Evolutionary conservation across 2,329 filamentous ascomycete species (phyloP), one percentile per base, ranked within the genome.

Genomic region (Epichloe coenophiala): DNA sequence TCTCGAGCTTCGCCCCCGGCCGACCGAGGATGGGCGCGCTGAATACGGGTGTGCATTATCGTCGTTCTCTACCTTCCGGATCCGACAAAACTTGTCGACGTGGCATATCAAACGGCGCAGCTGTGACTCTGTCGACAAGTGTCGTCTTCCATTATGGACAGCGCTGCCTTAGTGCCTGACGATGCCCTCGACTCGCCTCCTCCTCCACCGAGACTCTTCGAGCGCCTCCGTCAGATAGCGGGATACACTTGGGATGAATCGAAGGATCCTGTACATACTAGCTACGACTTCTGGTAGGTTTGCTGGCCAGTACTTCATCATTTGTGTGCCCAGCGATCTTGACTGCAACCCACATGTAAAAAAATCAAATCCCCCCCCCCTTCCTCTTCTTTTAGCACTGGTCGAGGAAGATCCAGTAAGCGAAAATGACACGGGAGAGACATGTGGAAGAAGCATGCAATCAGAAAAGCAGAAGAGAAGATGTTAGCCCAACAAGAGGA

Each of bases 271-370:
- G 71, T 76, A 51, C 80, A 83, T 61, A 77, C 78, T 47, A 88
- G 83, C 59, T 96, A 95, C 68, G 88, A 94, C 65, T 89, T 90
- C 71, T 97, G 90, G 88, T 81, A 71, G 60, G 68, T 54, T 48
- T 17, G 33, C 48, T 36, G 38, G 31, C 9, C 31, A 31, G 11
- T 11, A 31, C 31, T 11, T 31, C 31, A 31, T 4, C 31, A 31
- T 11, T 31, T 9, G 31, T 31, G 31, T 31, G 31, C 9, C 31
- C 31, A 31, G 31, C 31, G 8, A 31, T 19, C 11, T 23, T 42
- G 19, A 17, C 40, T 42, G 13, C 37, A n/a, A 38, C 12, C 12
- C 19, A 41, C 39, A 11, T 21, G n/a, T n/a, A 2, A 5, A 6
- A 23, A 6, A 5, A 6, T 19, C 17, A 17, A 11, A 8, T 1